Percentiles rank a stretch among this genome's conserved stretches.
These are phyloP conservation scores for Talaromyces nanjingensis DNA, from an alignment of 495 filamentous ascomycete species.

Conservation along the genomic window DNA sequence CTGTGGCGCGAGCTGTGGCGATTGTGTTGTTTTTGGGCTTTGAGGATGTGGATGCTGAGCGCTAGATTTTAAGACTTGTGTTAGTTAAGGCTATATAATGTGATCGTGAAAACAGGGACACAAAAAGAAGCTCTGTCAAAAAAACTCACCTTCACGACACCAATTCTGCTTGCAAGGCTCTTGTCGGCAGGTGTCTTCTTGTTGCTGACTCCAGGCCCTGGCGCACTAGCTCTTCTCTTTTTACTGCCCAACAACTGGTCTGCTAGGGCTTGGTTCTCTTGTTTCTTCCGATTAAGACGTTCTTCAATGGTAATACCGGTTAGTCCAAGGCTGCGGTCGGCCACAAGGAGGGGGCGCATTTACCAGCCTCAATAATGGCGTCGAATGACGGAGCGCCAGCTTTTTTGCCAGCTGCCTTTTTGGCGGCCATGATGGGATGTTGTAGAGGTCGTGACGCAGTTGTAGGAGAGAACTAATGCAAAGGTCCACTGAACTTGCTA, in stretches of 20 bases:
- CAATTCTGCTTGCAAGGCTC: conserved; percentile 69
- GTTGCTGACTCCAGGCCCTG: conserved; percentile 37
- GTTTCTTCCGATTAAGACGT: conserved; percentile 55
- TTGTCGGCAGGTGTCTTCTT: conserved; percentile 40
- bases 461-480: not conserved
- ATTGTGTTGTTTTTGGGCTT: conserved; percentile 26
- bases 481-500: not conserved
- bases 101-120: not conserved
- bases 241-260: conserved; percentile 61
- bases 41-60: conserved; percentile 33
- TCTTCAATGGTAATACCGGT: conserved; percentile 1
- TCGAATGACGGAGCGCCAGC: conserved; percentile 4
- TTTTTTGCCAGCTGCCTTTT: conserved; percentile 9
- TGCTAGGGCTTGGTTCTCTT: conserved; percentile 64
- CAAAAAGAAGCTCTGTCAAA: not conserved
- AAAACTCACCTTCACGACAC: conserved; percentile 57
- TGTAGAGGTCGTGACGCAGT: not conserved
- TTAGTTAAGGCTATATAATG: not conserved
- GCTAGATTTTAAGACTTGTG: conserved; percentile 18
- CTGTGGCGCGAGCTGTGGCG: conserved; percentile 8
- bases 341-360: conserved; percentile 1
- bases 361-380: conserved; percentile 10
- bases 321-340: not conserved
- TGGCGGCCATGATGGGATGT: conserved; percentile 8
- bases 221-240: conserved; percentile 49